Conservation (phyloP, 805 yeast genomes). For the Teunomyces cretensis region DNA sequence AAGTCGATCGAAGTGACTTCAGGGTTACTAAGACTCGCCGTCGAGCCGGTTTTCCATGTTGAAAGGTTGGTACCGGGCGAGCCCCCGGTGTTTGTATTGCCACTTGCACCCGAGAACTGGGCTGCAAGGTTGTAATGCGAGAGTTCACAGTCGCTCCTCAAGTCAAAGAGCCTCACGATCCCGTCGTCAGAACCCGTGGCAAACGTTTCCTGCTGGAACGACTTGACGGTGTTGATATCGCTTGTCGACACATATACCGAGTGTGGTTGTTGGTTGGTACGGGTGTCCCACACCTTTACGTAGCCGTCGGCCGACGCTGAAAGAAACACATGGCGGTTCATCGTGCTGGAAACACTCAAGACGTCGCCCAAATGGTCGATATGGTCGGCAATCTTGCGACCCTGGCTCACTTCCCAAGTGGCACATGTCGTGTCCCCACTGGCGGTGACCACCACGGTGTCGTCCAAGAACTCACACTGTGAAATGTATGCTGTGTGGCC, state of each 20-base stretch:
- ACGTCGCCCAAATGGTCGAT: slow-evolving; percentile 75
- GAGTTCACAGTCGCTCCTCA: slow-evolving; percentile 73
- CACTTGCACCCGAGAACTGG: slow-evolving; percentile 5
- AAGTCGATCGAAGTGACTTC: slow-evolving; percentile 74
- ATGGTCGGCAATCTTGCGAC: slow-evolving; percentile 52
- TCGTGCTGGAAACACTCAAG: slow-evolving; percentile 37
- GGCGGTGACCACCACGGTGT: slow-evolving; percentile 56
- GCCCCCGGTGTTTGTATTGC: not conserved
- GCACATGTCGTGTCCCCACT: slow-evolving; percentile 82
- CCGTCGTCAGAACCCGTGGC: slow-evolving; percentile 83
- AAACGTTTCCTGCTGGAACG: slow-evolving; percentile 58
- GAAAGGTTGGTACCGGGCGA: too few relatives aligned
- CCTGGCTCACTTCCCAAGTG: slow-evolving; percentile 75
- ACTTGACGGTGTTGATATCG: slow-evolving; percentile 62
- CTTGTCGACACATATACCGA: slow-evolving; percentile 54
- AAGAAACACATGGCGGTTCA: slow-evolving; percentile 39
- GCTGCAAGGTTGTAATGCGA: slow-evolving; percentile 42
- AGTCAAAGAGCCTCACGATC: slow-evolving; percentile 63
- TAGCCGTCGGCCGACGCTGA: slow-evolving; percentile 71
- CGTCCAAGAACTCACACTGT: slow-evolving; percentile 64
- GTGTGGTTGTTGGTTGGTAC: slow-evolving; percentile 44
- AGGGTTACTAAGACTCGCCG: slow-evolving; percentile 48
- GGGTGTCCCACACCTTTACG: slow-evolving; percentile 38
- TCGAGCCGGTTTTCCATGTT: not conserved
- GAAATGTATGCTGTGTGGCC: slow-evolving; percentile 85